These are phyloP conservation scores for Ichthyophthirius multifiliis DNA, from an alignment of 169 alveolate genomes.

Conservation along the genomic window DNA sequence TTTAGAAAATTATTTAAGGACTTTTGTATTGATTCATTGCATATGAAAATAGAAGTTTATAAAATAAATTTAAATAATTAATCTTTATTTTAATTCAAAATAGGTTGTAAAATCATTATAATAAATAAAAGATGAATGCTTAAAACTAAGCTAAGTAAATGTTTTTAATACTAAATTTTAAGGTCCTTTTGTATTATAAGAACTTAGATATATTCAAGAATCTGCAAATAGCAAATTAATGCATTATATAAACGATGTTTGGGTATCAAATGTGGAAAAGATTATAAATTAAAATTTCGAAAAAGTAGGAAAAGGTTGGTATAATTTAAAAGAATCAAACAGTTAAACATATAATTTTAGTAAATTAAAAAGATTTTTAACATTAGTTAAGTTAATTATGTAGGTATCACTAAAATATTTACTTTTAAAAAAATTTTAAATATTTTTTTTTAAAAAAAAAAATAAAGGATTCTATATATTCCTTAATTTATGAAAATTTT, in stretches of 20 bases:
- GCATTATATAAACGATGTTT: constrained; percentile 10
- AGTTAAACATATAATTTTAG: constrained; percentile 91
- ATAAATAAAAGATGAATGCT: constrained; percentile 84
- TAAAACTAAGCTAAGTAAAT: constrained; percentile 66
- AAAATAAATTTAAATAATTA: constrained; percentile 52
- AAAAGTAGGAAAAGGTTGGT: constrained; percentile 94
- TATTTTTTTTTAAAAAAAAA: constrained; percentile 49
- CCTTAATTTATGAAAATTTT: constrained; percentile 67
- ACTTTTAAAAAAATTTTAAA: constrained; percentile 61
- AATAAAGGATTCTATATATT: constrained; percentile 63
- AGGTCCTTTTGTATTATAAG: constrained; percentile 87
- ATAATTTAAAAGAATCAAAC: constrained; percentile 86
- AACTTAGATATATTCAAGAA: constrained; percentile 83
- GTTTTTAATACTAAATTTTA: constrained; percentile 68
- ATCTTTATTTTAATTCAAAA: neutral
- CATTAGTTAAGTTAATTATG: constrained; percentile 88
- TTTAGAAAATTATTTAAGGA: constrained; percentile 84
- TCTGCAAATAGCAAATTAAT: constrained; percentile 49
- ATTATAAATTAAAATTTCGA: constrained; percentile 81
- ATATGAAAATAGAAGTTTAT: constrained; percentile 89
- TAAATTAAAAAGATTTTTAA: constrained; percentile 87
- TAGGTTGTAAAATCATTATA: constrained; percentile 83
- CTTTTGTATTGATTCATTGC: constrained; percentile 87
- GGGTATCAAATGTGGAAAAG: constrained; percentile 81
- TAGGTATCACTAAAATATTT: too few relatives aligned